Evolutionary conservation across 768 basidiomycete genomes (phyloP).

Genomic region (Tylopilus felleus): DNA sequence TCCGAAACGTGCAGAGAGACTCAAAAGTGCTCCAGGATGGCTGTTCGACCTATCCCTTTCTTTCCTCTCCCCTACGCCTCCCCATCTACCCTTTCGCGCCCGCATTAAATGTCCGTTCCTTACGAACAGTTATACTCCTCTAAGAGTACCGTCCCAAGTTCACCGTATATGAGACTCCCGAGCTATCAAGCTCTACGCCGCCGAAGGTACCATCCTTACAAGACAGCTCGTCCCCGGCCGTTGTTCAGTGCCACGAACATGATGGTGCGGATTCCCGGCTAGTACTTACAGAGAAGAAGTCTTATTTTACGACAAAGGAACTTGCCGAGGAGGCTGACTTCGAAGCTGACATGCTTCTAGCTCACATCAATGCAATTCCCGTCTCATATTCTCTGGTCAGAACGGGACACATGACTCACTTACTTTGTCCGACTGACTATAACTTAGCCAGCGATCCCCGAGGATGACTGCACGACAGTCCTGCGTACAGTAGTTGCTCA

Average conservation of each 20-base stretch:
- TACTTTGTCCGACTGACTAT: conserved; percentile 5
- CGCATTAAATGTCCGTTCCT: conserved; percentile 19
- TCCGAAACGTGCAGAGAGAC: conserved; percentile 22
- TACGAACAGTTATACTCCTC: conserved; percentile 14
- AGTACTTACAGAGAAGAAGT: neutral
- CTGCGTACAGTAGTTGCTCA: conserved; percentile 21
- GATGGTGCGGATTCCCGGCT: conserved; percentile 8
- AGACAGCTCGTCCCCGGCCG: neutral
- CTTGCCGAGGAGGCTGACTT: conserved; percentile 9
- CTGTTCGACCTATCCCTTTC: conserved; percentile 1
- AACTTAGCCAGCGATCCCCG: conserved; percentile 8
- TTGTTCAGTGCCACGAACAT: neutral
- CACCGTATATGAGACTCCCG: conserved; percentile 21
- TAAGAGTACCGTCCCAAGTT: conserved; percentile 3
- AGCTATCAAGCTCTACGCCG: conserved; percentile 17
- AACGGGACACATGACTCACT: neutral
- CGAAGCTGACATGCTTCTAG: neutral
- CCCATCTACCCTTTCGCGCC: neutral
- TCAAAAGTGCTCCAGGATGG: conserved; percentile 15
- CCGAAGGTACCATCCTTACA: conserved; percentile 24
- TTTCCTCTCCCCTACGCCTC: neutral
- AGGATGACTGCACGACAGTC: conserved; percentile 20
- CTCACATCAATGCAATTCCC: neutral
- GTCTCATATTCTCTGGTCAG: conserved; percentile 17
- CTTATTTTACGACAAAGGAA: conserved; percentile 16